These are phyloP conservation scores for Fusarium metavorans DNA, from an alignment of 2,329 filamentous ascomycete genomes.

Conservation along the genomic window DNA sequence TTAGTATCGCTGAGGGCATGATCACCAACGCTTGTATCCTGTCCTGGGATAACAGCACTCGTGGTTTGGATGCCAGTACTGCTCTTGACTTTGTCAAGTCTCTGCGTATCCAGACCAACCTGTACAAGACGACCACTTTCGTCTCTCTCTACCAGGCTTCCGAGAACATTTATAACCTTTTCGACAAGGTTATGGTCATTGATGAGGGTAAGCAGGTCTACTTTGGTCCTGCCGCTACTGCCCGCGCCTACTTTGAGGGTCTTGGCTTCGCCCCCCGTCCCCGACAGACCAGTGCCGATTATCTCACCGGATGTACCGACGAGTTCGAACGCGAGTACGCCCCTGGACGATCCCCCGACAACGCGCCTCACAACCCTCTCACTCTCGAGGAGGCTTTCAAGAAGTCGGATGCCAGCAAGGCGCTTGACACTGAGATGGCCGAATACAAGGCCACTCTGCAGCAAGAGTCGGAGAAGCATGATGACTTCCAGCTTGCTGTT, in stretches of 20 bases:
- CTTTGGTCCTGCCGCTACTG: conserved; percentile 76
- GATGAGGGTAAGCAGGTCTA: conserved; percentile 81
- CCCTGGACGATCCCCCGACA: conserved; percentile 71
- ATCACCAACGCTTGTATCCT: conserved; percentile 78
- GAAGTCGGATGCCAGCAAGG: conserved; percentile 68
- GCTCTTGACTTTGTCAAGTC: conserved; percentile 76
- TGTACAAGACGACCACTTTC: conserved; percentile 86
- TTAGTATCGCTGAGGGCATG: conserved; percentile 85
- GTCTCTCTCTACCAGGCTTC: conserved; percentile 89
- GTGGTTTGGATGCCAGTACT: conserved; percentile 76
- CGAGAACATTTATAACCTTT: conserved; percentile 82
- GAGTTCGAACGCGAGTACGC: conserved; percentile 85
- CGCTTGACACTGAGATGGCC: conserved; percentile 74
- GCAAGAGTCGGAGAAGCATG: conserved; percentile 74
- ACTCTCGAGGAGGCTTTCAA: conserved; percentile 78
- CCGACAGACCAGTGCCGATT: conserved; percentile 84
- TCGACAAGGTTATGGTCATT: conserved; percentile 88
- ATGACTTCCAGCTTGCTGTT: conserved; percentile 83
- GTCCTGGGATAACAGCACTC: conserved; percentile 81
- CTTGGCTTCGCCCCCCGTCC: conserved; percentile 81
- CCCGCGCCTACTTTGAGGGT: conserved; percentile 79
- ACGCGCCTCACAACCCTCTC: conserved; percentile 77
- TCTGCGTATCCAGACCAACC: conserved; percentile 82
- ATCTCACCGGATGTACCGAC: conserved; percentile 84
- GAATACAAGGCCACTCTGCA: conserved; percentile 74